Percentiles rank a stretch among this genome's conserved stretches.
Conservation (phyloP, 345 rosid genomes). For the Turnera subulata region DNA sequence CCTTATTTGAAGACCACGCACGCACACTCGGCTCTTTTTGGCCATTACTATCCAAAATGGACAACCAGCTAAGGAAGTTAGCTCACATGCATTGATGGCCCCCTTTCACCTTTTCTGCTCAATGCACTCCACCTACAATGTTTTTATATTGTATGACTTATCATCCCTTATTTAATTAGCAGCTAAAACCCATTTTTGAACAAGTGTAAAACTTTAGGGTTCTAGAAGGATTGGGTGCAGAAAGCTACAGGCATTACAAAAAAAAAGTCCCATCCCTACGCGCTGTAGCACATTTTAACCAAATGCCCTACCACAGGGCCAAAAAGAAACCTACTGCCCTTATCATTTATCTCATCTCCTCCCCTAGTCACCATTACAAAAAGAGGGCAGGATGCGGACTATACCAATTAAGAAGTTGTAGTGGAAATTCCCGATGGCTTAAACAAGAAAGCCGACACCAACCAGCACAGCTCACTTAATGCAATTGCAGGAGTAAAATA, state of each 20-base stretch:
- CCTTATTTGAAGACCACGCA: constrained; percentile 2
- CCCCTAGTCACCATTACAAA: too few species aligned
- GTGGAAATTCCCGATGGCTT: neutral
- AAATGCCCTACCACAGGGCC: too few species aligned
- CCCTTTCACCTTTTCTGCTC: constrained; percentile 4
- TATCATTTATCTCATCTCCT: too few species aligned
- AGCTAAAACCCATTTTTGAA: too few species aligned
- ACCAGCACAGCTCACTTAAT: constrained; percentile 1
- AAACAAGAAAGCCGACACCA: constrained; percentile 20
- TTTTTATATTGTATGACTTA: too few species aligned
- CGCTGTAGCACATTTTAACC: too few species aligned
- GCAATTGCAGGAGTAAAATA: neutral
- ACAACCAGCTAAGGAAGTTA: too few species aligned
- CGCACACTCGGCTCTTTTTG: constrained; percentile 13
- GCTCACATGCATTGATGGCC: neutral
- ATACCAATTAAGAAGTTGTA: neutral
- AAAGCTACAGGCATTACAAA: neutral
- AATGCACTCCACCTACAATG: constrained; percentile 16
- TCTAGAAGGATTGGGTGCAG: neutral
- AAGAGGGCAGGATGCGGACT: neutral
- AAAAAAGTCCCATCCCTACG: neutral
- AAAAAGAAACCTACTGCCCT: too few species aligned
- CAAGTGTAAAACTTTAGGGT: neutral
- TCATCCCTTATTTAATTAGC: too few species aligned
- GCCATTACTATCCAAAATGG: constrained; percentile 9